Base-by-base conservation (phyloP, 306 rosid species). In the Lablab purpureus region DNA sequence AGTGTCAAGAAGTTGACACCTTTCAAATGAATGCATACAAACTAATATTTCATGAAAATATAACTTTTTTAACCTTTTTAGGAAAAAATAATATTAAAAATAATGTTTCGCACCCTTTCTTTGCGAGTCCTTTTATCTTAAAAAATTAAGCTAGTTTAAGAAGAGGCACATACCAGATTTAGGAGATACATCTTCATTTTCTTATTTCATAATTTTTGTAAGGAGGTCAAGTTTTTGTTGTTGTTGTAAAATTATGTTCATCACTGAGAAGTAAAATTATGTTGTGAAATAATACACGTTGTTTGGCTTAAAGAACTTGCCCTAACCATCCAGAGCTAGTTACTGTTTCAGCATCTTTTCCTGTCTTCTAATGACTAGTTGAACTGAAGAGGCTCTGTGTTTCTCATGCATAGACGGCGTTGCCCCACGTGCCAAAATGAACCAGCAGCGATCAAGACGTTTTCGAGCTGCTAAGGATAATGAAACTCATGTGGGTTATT, bases 381-480 rank as follows among this genome's bases (percentile, higher is more conserved):
- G 13, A 75, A 69, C 58, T 54, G 22, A 34, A 6, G 14, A 14
- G 14, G 19, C 7, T 51, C 12, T 54, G 37, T 78, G 58, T 80
- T 62, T 67, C 43, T 58, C 15, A 25, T 82, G 18, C 32, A 43
- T 47, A 91, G 97, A 89, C 23, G 93, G 93, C 13, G 93, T 91
- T 10, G 91, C 92, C 0, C 97, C 97, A 4, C 85, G 92, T 17
- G 91, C 87, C 1, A 89, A 91, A 69, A 86, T 91, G 91, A 89
- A 91, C 15, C 97, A 89, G 36, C 96, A 87, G 34, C 50, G 93
- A 9, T 32, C 75, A 0, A 77, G 90, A 14, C 88, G 92, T 2
- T 91, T 87, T 19, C 46, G 27, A 71, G 28, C 80, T 0, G 87
- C 90, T 0, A 85, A 81, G 77, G 89, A 89, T 34, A 55, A 50